A percentile compares a stretch with the other conserved stretches of the same genome.
Evolutionary conservation across 2,329 filamentous ascomycete species (phyloP).

Genomic region (Hypoxylon sp.): DNA sequence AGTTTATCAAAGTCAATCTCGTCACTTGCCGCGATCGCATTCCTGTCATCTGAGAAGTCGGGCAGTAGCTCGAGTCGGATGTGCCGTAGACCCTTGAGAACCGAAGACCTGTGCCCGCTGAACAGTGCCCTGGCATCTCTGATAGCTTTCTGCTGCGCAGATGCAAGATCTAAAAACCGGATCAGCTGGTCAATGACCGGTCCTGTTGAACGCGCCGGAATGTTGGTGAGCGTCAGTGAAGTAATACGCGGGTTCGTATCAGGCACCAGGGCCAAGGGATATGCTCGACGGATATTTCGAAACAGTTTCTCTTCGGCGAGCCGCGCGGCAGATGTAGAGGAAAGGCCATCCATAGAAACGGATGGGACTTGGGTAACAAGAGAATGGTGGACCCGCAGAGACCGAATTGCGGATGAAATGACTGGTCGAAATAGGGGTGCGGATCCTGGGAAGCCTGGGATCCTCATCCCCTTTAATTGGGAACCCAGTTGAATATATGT

Average conservation of each 20-base stretch:
- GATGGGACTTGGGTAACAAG: constrained; percentile 67
- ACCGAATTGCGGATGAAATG: constrained; percentile 65
- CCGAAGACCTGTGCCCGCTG: constrained; percentile 55
- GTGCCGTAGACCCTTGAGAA: constrained; percentile 65
- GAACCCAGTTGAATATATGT: constrained; percentile 26
- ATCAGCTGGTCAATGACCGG: constrained; percentile 62
- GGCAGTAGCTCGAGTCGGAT: constrained; percentile 67
- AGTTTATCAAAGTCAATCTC: constrained; percentile 59
- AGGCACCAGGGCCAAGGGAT: constrained; percentile 63
- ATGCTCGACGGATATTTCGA: constrained; percentile 59
- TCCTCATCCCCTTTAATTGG: constrained; percentile 51
- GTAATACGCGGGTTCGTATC: constrained; percentile 68
- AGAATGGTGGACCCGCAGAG: constrained; percentile 70
- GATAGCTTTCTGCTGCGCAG: constrained; percentile 64
- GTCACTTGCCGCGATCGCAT: constrained; percentile 49
- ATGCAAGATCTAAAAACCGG: constrained; percentile 60
- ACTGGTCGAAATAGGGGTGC: constrained; percentile 65
- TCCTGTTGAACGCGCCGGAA: constrained; percentile 67
- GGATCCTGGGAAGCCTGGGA: constrained; percentile 61
- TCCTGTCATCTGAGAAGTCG: constrained; percentile 55
- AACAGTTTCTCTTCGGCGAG: constrained; percentile 61
- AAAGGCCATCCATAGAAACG: constrained; percentile 55
- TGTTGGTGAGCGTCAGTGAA: constrained; percentile 65
- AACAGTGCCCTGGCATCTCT: constrained; percentile 45
- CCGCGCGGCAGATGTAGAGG: constrained; percentile 54